Conservation (phyloP, 1,139 yeast genomes). For the Groenewaldozyma auringiensis region DNA sequence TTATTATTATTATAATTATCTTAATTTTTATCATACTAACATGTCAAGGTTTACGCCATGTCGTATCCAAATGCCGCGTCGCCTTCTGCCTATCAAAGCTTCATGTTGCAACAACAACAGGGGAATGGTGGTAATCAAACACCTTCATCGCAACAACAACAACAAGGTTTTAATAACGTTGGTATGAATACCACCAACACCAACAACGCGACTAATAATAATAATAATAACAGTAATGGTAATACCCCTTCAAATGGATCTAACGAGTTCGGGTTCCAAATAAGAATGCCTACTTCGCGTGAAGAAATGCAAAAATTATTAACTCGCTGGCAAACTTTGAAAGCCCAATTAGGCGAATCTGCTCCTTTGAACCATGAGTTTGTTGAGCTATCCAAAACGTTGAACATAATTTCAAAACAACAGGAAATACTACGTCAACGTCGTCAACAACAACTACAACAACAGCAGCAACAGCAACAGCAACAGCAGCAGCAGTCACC, state of each 20-base stretch:
- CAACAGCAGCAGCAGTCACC: constrained; percentile 15
- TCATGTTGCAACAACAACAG: neutral
- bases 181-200: no score
- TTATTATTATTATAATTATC: no score
- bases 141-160: neutral
- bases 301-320: constrained; percentile 14
- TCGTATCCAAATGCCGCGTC: neutral
- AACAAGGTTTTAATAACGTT: neutral
- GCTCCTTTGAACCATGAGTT: constrained; percentile 34
- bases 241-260: neutral
- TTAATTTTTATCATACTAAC: neutral
- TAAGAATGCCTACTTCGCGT: constrained; percentile 9
- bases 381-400: constrained; percentile 25
- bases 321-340: constrained; percentile 30
- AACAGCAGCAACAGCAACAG: constrained; percentile 20
- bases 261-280: neutral
- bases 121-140: neutral
- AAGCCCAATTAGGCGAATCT: constrained; percentile 28
- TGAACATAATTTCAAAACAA: constrained; percentile 27
- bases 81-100: neutral
- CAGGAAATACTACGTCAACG: constrained; percentile 31
- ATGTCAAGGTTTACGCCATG: neutral
- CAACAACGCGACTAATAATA: no score
- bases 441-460: constrained; percentile 45
- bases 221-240: neutral